Conservation (phyloP, 768 basidiomycete genomes). For the Lactarius quietus region DNA sequence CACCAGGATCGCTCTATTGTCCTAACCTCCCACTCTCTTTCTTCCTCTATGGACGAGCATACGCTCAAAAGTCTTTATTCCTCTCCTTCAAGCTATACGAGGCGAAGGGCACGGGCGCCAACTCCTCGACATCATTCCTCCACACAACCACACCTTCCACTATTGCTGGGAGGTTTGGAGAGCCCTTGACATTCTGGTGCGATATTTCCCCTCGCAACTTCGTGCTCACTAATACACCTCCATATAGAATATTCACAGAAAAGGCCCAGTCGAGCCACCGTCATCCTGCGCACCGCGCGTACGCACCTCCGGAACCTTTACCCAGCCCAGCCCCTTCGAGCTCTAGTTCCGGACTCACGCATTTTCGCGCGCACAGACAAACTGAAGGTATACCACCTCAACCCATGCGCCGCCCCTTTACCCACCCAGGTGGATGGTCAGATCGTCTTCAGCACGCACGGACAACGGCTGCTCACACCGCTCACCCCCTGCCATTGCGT, state of each 20-base stretch:
- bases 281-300: neutral
- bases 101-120: conserved; percentile 12
- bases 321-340: conserved; percentile 14
- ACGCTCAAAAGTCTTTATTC: neutral
- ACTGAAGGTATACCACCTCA: conserved; percentile 25
- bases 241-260: neutral
- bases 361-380: neutral
- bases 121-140: neutral
- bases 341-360: conserved; percentile 9
- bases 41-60: conserved; percentile 22
- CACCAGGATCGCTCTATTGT: conserved; percentile 8
- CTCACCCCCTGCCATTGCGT: conserved; percentile 1
- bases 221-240: neutral
- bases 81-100: conserved; percentile 12
- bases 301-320: neutral
- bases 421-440: conserved; percentile 24
- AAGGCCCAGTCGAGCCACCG: conserved; percentile 1
- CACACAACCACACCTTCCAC: neutral
- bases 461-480: conserved; percentile 2
- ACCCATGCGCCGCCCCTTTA: conserved; percentile 20
- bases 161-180: neutral
- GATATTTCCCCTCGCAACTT: neutral
- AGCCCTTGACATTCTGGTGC: conserved; percentile 5
- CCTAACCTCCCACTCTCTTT: conserved; percentile 8
- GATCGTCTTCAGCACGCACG: conserved; percentile 15